phyloP scores from a whole-genome alignment of 2,329 filamentous ascomycete species.

The Ramularia endophylla region DNA sequence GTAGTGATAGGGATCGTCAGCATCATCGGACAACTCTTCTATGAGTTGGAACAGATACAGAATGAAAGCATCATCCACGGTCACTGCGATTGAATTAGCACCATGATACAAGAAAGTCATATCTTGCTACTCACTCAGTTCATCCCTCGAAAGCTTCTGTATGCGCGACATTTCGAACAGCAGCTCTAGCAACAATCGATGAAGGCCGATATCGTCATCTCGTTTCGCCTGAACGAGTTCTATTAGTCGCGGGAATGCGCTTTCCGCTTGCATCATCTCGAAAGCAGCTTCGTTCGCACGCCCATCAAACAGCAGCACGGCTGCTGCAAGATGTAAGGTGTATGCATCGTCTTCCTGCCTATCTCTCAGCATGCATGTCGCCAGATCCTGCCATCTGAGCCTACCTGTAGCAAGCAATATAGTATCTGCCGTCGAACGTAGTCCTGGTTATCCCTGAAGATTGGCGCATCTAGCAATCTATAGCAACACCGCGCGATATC shows the following conservation, averaged over 20 bases:
- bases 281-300: constrained; percentile 71
- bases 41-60: constrained; percentile 79
- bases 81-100: constrained; percentile 34
- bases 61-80: constrained; percentile 71
- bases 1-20: constrained; percentile 90
- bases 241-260: constrained; percentile 75
- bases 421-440: constrained; percentile 93
- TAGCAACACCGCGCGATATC: constrained; percentile 76
- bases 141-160: constrained; percentile 69
- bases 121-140: constrained; percentile 54
- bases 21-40: constrained; percentile 80
- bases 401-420: constrained; percentile 71
- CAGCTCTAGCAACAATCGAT: constrained; percentile 76
- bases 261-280: constrained; percentile 79
- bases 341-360: constrained; percentile 73
- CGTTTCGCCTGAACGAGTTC: constrained; percentile 67
- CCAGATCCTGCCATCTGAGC: constrained; percentile 6
- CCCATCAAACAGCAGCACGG: constrained; percentile 82
- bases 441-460: constrained; percentile 69
- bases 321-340: constrained; percentile 75
- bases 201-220: constrained; percentile 61
- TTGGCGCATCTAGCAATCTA: constrained; percentile 65
- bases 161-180: constrained; percentile 96
- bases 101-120: not conserved
- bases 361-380: not conserved